These are phyloP conservation scores for Ceriops zippeliana DNA, from an alignment of 345 rosid species.

Conservation along the genomic window DNA sequence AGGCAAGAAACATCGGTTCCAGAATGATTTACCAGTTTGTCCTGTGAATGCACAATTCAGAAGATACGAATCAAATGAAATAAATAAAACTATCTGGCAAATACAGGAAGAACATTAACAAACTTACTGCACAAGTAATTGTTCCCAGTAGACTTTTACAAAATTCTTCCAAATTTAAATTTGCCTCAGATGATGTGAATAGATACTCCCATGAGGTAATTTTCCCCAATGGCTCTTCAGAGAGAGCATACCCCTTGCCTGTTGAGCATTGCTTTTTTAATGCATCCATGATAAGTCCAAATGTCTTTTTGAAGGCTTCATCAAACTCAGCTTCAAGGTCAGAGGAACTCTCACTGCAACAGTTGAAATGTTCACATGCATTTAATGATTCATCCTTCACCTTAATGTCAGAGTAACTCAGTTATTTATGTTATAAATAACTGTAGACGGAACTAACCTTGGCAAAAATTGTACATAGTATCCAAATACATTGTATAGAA, in stretches of 20 bases:
- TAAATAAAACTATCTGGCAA: neutral
- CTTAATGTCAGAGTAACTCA: slow-evolving; percentile 8
- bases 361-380: slow-evolving; percentile 4
- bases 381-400: slow-evolving; percentile 18
- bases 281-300: slow-evolving; percentile 38
- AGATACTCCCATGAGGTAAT: slow-evolving; percentile 65
- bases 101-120: neutral
- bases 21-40: slow-evolving; percentile 42
- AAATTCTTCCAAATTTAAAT: slow-evolving; percentile 45
- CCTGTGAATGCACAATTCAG: slow-evolving; percentile 44
- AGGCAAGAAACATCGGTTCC: slow-evolving; percentile 24
- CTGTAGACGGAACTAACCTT: slow-evolving; percentile 41
- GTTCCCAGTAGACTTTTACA: slow-evolving; percentile 46
- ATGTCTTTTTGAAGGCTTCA: slow-evolving; percentile 36
- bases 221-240: slow-evolving; percentile 39
- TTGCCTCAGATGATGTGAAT: slow-evolving; percentile 43
- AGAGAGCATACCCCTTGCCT: slow-evolving; percentile 22
- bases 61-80: slow-evolving; percentile 19
- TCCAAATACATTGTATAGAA: slow-evolving; percentile 81
- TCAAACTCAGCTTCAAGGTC: slow-evolving; percentile 34
- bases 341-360: slow-evolving; percentile 20
- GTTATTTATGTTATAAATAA: neutral
- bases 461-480: slow-evolving; percentile 85
- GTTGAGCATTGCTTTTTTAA: slow-evolving; percentile 42
- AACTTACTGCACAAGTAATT: slow-evolving; percentile 53